Percentiles rank a stretch among this genome's conserved stretches.
Conservation (phyloP, 495 filamentous ascomycete species). For the Pyrenopolyporus hunteri region DNA sequence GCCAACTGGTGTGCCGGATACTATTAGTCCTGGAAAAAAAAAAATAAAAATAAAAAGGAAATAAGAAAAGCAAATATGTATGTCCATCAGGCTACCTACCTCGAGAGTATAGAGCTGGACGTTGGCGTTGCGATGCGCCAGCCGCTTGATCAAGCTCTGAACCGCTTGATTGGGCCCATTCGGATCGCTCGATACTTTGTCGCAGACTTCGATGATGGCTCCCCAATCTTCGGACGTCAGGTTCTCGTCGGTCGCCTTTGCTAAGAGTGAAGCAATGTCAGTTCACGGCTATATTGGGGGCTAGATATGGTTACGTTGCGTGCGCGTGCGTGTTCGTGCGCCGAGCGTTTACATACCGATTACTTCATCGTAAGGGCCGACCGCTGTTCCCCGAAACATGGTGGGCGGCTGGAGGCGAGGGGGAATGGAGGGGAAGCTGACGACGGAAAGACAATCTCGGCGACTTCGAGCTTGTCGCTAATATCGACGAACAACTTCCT, state of each 20-base stretch:
- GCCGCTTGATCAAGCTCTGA: conserved; percentile 90
- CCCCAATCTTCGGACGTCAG: conserved; percentile 98
- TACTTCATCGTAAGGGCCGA: conserved; percentile 57
- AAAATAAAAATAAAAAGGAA: not conserved
- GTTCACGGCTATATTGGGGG: conserved; percentile 7
- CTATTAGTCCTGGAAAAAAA: not conserved
- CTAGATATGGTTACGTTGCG: conserved; percentile 22
- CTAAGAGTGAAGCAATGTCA: conserved; percentile 52
- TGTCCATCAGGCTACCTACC: conserved; percentile 53
- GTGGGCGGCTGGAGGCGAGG: conserved; percentile 32
- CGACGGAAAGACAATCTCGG: conserved; percentile 9
- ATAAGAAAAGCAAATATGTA: not conserved
- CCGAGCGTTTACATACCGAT: conserved; percentile 57
- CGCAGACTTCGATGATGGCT: conserved; percentile 97
- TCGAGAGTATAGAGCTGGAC: conserved; percentile 99
- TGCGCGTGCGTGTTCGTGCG: too few relatives aligned
- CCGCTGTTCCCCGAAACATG: conserved; percentile 60
- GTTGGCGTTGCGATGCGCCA: conserved; percentile 97
- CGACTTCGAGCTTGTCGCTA: not conserved
- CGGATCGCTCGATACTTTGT: conserved; percentile 70
- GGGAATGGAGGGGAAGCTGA: too few relatives aligned
- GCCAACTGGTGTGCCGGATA: conserved; percentile 62
- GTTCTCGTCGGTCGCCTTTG: conserved; percentile 98
- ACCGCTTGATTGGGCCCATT: conserved; percentile 88
- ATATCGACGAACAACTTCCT: not conserved